Conservation (phyloP, 2,329 filamentous ascomycete species). For the Paecilomyces niveus region DNA sequence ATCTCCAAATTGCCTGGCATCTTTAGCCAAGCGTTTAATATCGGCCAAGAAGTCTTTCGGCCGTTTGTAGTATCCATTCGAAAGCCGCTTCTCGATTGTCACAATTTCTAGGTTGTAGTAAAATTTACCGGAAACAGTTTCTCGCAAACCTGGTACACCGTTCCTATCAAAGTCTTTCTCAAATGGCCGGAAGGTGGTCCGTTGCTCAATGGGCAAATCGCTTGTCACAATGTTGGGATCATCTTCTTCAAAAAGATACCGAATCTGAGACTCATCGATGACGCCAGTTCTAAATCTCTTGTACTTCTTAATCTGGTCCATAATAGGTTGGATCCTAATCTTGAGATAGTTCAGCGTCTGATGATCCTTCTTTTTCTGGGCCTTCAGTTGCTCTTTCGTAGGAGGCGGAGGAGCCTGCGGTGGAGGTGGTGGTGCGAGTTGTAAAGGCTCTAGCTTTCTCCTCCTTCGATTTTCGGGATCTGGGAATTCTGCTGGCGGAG, state of each 20-base stretch:
- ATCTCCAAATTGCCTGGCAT: constrained; percentile 76
- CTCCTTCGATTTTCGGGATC: constrained; percentile 81
- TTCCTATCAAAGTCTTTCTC: constrained; percentile 74
- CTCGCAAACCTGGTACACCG: constrained; percentile 67
- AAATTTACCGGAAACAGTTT: constrained; percentile 71
- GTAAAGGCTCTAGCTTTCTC: constrained; percentile 69
- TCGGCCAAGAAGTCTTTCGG: constrained; percentile 85
- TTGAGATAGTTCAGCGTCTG: constrained; percentile 82
- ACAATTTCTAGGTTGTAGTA: constrained; percentile 93
- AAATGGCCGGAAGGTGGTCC: constrained; percentile 62
- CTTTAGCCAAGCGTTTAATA: constrained; percentile 75
- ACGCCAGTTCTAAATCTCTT: constrained; percentile 78
- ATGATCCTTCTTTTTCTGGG: constrained; percentile 73
- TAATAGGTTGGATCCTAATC: constrained; percentile 82
- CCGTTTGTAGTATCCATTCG: constrained; percentile 91
- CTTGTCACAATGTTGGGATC: constrained; percentile 61
- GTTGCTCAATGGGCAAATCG: constrained; percentile 51
- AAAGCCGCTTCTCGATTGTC: constrained; percentile 91
- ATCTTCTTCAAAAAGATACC: constrained; percentile 77
- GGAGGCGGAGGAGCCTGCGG: constrained; percentile 53
- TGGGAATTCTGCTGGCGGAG: constrained; percentile 77
- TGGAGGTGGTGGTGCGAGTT: constrained; percentile 66
- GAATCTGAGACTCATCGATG: constrained; percentile 65
- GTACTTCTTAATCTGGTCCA: constrained; percentile 96
- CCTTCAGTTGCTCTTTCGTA: constrained; percentile 73